These are phyloP conservation scores for Brassica carinata DNA, from an alignment of 345 rosid genomes.

Conservation along the genomic window DNA sequence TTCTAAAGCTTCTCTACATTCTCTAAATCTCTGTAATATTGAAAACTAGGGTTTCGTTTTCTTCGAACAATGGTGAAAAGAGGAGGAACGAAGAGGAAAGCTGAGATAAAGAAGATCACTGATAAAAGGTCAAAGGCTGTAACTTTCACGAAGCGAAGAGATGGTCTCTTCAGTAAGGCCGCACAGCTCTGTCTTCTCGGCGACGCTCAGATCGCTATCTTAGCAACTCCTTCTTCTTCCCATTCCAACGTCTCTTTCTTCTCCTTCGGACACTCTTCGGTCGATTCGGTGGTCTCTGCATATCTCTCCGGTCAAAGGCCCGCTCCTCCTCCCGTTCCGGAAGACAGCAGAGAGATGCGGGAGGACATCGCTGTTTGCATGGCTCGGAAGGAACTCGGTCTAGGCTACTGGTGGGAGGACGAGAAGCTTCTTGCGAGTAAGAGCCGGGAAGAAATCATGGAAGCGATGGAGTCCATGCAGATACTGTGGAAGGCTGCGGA, in stretches of 20 bases:
- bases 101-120: not conserved
- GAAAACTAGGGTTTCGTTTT: not conserved
- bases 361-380: not conserved
- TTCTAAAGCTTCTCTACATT: not conserved
- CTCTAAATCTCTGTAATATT: not conserved
- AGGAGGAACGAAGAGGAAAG: slow-evolving; percentile 20
- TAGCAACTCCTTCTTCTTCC: slow-evolving; percentile 9
- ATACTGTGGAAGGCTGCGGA: not conserved
- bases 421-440: not conserved
- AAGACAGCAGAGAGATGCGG: not conserved
- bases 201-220: not conserved
- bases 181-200: slow-evolving; percentile 12
- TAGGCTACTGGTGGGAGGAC: slow-evolving; percentile 1
- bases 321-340: not conserved
- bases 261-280: slow-evolving; percentile 23
- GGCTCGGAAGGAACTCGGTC: not conserved
- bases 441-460: not conserved
- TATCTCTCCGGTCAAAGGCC: not conserved
- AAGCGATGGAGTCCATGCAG: not conserved
- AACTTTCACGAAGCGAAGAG: slow-evolving; percentile 3
- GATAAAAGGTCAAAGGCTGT: not conserved
- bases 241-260: not conserved
- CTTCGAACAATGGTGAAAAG: not conserved
- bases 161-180: slow-evolving; percentile 23
- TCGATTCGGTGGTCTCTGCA: not conserved